Conservation (phyloP, 1,284 basidiomycete genomes). For the Golubevia sp. region DNA sequence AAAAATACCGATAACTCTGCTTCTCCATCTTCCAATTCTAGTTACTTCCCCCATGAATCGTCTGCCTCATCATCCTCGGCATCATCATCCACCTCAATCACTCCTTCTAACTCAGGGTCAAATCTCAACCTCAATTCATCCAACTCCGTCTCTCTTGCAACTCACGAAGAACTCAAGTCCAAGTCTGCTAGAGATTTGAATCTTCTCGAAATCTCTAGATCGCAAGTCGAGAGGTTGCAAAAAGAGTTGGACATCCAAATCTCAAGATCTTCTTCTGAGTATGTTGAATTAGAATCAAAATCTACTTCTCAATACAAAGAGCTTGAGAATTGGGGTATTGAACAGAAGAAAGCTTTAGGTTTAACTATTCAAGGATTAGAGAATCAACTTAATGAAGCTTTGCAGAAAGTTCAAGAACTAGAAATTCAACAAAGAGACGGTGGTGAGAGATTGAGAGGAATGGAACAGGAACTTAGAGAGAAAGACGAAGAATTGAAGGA, state of each 20-base stretch:
- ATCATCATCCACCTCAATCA: constrained; percentile 9
- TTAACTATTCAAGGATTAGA: constrained; percentile 30
- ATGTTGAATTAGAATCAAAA: not conserved
- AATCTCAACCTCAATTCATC: not conserved
- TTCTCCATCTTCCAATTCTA: not conserved
- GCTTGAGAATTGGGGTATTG: constrained; percentile 36
- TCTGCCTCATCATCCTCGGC: constrained; percentile 26
- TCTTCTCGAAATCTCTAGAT: constrained; percentile 28
- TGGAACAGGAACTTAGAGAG: not conserved
- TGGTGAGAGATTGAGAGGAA: not conserved
- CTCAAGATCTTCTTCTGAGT: constrained; percentile 24
- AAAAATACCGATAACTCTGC: not conserved
- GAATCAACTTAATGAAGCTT: not conserved
- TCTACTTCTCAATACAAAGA: constrained; percentile 17
- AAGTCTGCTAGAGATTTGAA: constrained; percentile 31
- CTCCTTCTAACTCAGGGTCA: not conserved
- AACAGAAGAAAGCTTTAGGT: constrained; percentile 32
- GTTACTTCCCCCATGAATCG: constrained; percentile 7
- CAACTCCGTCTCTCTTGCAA: constrained; percentile 25
- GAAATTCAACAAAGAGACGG: too few species aligned
- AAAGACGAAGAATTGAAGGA: constrained; percentile 19
- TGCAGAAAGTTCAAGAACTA: not conserved
- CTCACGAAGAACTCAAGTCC: constrained; percentile 43
- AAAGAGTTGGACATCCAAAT: constrained; percentile 29
- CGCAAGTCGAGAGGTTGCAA: constrained; percentile 34